These are phyloP conservation scores for Acanthamoeba triangularis DNA, from an alignment of 208 protist species.

Conservation along the genomic window DNA sequence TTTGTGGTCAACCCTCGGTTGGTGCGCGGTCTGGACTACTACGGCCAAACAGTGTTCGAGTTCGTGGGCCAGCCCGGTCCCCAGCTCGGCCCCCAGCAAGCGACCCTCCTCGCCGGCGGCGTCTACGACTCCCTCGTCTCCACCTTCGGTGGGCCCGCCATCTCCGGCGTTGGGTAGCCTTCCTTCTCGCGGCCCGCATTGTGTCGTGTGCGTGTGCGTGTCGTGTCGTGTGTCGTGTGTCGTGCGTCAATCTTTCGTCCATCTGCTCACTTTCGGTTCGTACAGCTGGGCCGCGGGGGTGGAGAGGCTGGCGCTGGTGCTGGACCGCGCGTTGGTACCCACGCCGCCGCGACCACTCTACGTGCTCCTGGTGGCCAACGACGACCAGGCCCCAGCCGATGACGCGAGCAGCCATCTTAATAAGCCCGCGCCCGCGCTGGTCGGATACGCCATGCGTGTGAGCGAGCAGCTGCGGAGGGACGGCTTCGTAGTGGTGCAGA, in stretches of 20 bases:
- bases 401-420: background rate
- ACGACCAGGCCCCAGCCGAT: background rate
- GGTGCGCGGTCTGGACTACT: conserved; percentile 88
- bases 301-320: conserved; percentile 79
- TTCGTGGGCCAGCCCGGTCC: conserved; percentile 23
- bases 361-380: background rate
- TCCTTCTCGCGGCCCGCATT: background rate
- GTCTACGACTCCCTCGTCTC: conserved; percentile 58
- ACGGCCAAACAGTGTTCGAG: conserved; percentile 89
- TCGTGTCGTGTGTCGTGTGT: no score
- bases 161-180: conserved; percentile 65
- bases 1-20: conserved; percentile 82
- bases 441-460: conserved; percentile 57
- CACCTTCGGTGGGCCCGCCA: conserved; percentile 30
- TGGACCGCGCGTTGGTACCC: conserved; percentile 37
- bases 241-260: background rate
- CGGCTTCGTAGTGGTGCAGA: conserved; percentile 44
- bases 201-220: background rate
- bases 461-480: conserved; percentile 30
- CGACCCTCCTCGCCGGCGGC: conserved; percentile 45
- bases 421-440: conserved; percentile 53
- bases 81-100: background rate
- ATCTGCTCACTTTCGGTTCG: background rate
- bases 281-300: conserved; percentile 84
- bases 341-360: conserved; percentile 26